Conservation (phyloP, 2,329 filamentous ascomycete genomes). For the Microdochium nivale region DNA sequence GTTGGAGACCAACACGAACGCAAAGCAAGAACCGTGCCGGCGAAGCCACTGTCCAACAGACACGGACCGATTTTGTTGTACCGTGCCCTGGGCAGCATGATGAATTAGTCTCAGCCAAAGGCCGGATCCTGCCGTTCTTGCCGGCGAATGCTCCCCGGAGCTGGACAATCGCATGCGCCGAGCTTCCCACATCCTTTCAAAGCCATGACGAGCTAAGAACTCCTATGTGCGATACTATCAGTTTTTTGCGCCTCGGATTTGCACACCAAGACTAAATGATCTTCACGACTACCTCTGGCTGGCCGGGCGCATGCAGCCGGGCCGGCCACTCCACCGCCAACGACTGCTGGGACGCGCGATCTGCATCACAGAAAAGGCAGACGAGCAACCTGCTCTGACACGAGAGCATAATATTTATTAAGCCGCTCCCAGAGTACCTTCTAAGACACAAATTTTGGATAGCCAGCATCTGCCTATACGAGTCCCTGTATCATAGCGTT, state of each 20-base stretch:
- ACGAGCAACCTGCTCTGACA: slow-evolving; percentile 21
- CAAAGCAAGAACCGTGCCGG: too few relatives aligned
- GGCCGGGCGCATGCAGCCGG: slow-evolving; percentile 10
- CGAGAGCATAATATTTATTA: slow-evolving; percentile 11
- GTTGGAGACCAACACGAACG: too few relatives aligned
- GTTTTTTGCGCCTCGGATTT: slow-evolving; percentile 7
- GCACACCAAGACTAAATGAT: slow-evolving; percentile 7
- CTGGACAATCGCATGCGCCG: background rate
- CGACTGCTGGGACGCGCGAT: slow-evolving; percentile 15
- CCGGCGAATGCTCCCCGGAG: background rate
- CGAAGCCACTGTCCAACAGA: too few relatives aligned
- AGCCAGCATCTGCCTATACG: slow-evolving; percentile 9
- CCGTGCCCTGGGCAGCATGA: too few relatives aligned
- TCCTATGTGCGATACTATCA: background rate
- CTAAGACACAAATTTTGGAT: slow-evolving; percentile 14
- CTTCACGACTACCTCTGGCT: slow-evolving; percentile 10
- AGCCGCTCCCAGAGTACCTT: slow-evolving; percentile 18
- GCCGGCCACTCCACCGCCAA: slow-evolving; percentile 16
- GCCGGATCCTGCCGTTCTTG: background rate
- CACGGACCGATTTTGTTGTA: too few relatives aligned
- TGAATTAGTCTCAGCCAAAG: background rate
- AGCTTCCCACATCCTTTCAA: background rate
- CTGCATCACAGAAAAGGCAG: slow-evolving; percentile 16
- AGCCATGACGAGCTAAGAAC: background rate
- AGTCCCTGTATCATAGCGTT: slow-evolving; percentile 15